phyloP scores from a whole-genome alignment of 2,329 filamentous ascomycete genomes.

The Colletotrichum siamense region DNA sequence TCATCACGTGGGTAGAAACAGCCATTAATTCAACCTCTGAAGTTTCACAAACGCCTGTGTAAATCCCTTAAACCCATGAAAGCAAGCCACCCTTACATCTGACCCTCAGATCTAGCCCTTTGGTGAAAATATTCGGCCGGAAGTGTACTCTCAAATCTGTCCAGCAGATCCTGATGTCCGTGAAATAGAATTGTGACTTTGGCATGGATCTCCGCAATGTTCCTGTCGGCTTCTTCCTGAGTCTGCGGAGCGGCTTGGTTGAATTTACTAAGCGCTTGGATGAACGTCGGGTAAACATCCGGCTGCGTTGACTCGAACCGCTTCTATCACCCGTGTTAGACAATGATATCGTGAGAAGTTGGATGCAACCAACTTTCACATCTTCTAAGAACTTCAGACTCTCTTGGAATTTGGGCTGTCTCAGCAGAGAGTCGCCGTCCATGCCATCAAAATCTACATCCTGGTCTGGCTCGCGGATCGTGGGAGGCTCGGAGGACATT shows the following conservation, averaged over 20 bases:
- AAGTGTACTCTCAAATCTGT: slow-evolving; percentile 11
- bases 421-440: background rate
- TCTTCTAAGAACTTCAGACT: slow-evolving; percentile 7
- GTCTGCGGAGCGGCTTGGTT: background rate
- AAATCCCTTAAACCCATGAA: background rate
- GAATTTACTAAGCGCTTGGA: slow-evolving; percentile 5
- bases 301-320: slow-evolving; percentile 8
- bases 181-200: background rate
- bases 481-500: background rate
- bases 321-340: background rate
- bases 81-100: background rate
- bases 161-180: slow-evolving; percentile 6
- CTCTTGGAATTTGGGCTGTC: background rate
- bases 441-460: background rate
- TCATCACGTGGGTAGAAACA: background rate
- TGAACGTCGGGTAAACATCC: slow-evolving; percentile 8
- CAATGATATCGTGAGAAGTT: background rate
- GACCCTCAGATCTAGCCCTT: background rate
- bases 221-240: background rate
- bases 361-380: background rate
- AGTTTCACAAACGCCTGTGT: background rate
- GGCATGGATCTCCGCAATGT: background rate
- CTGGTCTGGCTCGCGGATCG: background rate
- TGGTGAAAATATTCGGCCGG: background rate
- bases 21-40: background rate